Evolutionary conservation across 2,329 filamentous ascomycete genomes (phyloP).

Genomic region (Endocalyx cinctus): DNA sequence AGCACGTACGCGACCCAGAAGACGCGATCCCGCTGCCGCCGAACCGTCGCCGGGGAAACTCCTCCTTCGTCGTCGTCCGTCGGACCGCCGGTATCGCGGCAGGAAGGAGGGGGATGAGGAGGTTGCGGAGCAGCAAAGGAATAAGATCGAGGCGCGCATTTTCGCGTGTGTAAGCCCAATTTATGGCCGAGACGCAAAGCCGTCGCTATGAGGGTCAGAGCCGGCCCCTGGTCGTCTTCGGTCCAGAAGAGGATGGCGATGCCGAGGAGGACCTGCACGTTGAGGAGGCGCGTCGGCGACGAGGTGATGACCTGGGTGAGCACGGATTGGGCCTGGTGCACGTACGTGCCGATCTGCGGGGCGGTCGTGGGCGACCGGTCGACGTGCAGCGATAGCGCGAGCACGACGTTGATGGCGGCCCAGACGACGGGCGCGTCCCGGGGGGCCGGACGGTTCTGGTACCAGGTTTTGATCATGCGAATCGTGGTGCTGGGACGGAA

Average conservation of each 20-base stretch:
- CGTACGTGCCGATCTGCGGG: conserved; percentile 21
- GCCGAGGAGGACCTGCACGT: conserved; percentile 20
- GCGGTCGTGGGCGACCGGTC: conserved; percentile 12
- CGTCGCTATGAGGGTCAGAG: conserved; percentile 16
- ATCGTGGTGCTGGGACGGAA: conserved; percentile 30
- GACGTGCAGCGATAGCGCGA: conserved; percentile 28
- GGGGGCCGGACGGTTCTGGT: conserved; percentile 17
- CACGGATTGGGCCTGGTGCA: conserved; percentile 30
- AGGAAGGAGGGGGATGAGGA: too few relatives aligned
- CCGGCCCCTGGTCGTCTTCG: conserved; percentile 14
- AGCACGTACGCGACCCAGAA: conserved; percentile 26
- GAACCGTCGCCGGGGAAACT: conserved; percentile 5
- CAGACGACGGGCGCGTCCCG: conserved; percentile 24
- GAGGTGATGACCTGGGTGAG: conserved; percentile 17
- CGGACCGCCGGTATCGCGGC: too few relatives aligned
- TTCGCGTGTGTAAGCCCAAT: conserved; percentile 11
- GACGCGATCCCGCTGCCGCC: conserved; percentile 15
- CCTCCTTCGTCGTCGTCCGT: too few relatives aligned
- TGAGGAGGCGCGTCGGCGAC: conserved; percentile 15
- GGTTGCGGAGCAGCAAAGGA: too few relatives aligned
- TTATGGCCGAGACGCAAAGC: conserved; percentile 20
- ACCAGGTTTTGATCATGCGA: conserved; percentile 28
- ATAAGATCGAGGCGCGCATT: too few relatives aligned
- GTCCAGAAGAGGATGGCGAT: conserved; percentile 17
- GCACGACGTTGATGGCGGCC: conserved; percentile 34